phyloP scores from a whole-genome alignment of 2,329 filamentous ascomycete species.

The Tolypocladium tundrense region DNA sequence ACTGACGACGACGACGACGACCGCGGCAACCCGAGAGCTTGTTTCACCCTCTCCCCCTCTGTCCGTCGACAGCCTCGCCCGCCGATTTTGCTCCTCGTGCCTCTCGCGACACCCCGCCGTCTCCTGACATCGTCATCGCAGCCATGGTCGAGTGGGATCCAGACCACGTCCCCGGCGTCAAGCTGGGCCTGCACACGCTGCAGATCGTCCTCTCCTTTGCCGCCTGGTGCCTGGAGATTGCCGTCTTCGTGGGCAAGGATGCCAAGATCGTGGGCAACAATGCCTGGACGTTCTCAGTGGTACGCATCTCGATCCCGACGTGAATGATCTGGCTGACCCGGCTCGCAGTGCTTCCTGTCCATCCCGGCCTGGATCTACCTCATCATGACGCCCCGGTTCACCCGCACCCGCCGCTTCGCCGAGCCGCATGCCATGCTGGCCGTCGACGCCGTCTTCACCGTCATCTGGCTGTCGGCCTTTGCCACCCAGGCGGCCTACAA shows the following conservation, averaged over 20 bases:
- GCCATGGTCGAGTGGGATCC: conserved; percentile 41
- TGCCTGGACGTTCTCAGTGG: conserved; percentile 55
- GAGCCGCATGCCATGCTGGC: conserved; percentile 51
- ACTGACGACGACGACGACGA: background rate
- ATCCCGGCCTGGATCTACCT: conserved; percentile 56
- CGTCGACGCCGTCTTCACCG: conserved; percentile 45
- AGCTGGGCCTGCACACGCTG: conserved; percentile 45
- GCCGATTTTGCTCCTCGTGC: background rate
- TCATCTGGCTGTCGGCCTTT: conserved; percentile 59
- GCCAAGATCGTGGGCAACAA: conserved; percentile 45
- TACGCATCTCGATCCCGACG: conserved; percentile 24
- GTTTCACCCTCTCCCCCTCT: background rate
- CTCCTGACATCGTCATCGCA: background rate
- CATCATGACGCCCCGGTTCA: conserved; percentile 53
- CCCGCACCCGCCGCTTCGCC: conserved; percentile 50
- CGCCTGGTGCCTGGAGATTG: conserved; percentile 49
- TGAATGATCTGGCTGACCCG: conserved; percentile 1
- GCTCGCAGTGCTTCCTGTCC: conserved; percentile 49
- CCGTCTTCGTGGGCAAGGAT: conserved; percentile 40
- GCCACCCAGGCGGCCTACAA: conserved; percentile 57
- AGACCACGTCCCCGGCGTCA: conserved; percentile 42
- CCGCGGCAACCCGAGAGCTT: background rate
- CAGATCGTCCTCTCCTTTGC: conserved; percentile 46
- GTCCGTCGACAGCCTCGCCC: background rate
- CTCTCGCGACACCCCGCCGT: background rate